A percentile compares a stretch with the other conserved stretches of the same genome.
phyloP scores from a whole-genome alignment of 2,329 filamentous ascomycete species.

The Penicillium sp. region DNA sequence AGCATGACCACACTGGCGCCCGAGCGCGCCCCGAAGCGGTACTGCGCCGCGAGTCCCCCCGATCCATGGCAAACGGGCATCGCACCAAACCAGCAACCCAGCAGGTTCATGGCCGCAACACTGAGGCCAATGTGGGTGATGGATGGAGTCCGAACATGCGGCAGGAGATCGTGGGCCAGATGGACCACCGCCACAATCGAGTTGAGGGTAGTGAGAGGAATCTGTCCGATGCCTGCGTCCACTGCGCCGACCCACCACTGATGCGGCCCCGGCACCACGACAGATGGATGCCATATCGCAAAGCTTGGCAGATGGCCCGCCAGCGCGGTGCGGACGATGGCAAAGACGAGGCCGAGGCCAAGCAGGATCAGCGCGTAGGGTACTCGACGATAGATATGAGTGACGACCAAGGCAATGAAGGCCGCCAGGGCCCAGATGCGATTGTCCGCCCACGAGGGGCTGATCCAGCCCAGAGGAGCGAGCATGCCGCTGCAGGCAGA shows the following conservation, averaged over 20 bases:
- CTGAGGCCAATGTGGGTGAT: conserved; percentile 77
- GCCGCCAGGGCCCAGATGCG: conserved; percentile 71
- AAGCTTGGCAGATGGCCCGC: conserved; percentile 50
- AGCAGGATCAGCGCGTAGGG: conserved; percentile 79
- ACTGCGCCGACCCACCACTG: conserved; percentile 56
- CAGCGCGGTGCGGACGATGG: conserved; percentile 46
- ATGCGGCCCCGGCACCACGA: conserved; percentile 46
- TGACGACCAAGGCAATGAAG: conserved; percentile 67
- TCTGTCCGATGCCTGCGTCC: conserved; percentile 74
- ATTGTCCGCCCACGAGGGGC: conserved; percentile 69
- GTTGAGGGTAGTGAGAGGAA: conserved; percentile 89
- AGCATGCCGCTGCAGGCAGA: conserved; percentile 70
- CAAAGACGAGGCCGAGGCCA: conserved; percentile 64
- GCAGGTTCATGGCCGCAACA: conserved; percentile 77
- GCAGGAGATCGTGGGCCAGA: conserved; percentile 73
- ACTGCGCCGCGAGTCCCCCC: conserved; percentile 85
- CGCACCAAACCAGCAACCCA: conserved; percentile 84
- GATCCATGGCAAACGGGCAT: conserved; percentile 97
- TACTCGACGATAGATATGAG: conserved; percentile 62
- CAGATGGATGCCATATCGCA: conserved; percentile 59
- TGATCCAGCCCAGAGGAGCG: conserved; percentile 64
- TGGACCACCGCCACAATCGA: conserved; percentile 85
- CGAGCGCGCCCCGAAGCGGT: conserved; percentile 84
- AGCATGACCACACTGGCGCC: conserved; percentile 80
- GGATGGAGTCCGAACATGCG: conserved; percentile 63